Evolutionary conservation across 768 basidiomycete genomes (phyloP).

Genomic region (Coprinellus aureogranulatus): DNA sequence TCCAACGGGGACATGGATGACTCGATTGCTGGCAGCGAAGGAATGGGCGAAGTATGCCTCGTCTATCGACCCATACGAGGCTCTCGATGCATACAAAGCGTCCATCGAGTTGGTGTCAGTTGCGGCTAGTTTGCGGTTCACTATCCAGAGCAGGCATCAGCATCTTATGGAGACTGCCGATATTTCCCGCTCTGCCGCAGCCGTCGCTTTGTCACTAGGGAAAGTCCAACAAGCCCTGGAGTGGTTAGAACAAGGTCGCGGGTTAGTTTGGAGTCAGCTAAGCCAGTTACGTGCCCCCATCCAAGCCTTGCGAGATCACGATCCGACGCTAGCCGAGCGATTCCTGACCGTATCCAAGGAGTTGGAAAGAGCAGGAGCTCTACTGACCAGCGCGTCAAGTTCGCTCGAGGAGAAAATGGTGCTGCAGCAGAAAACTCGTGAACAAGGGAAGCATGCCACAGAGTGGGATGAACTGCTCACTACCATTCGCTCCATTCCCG

Average conservation of each 20-base stretch:
- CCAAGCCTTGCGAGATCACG: slow-evolving; percentile 11
- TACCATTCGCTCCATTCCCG: slow-evolving; percentile 12
- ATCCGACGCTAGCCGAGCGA: slow-evolving; percentile 18
- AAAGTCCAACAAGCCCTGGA: neutral
- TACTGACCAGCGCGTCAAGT: neutral
- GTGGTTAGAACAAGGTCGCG: neutral
- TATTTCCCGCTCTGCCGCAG: neutral
- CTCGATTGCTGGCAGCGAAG: no score
- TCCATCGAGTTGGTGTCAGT: neutral
- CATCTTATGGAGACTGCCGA: neutral
- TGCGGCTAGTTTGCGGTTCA: neutral
- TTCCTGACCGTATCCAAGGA: neutral
- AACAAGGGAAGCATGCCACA: slow-evolving; percentile 11
- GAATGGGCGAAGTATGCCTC: no score
- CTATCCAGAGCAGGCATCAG: neutral
- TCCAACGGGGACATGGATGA: no score
- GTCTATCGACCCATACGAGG: neutral
- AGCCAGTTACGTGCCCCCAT: slow-evolving; percentile 17
- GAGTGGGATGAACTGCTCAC: slow-evolving; percentile 17
- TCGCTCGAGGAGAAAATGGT: neutral
- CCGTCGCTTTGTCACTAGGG: neutral
- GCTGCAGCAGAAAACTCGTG: neutral
- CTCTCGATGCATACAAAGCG: neutral
- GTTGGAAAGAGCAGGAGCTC: slow-evolving; percentile 2
- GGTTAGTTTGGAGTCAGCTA: neutral